Conservation (phyloP, 768 basidiomycete species). For the Galerina marginata region DNA sequence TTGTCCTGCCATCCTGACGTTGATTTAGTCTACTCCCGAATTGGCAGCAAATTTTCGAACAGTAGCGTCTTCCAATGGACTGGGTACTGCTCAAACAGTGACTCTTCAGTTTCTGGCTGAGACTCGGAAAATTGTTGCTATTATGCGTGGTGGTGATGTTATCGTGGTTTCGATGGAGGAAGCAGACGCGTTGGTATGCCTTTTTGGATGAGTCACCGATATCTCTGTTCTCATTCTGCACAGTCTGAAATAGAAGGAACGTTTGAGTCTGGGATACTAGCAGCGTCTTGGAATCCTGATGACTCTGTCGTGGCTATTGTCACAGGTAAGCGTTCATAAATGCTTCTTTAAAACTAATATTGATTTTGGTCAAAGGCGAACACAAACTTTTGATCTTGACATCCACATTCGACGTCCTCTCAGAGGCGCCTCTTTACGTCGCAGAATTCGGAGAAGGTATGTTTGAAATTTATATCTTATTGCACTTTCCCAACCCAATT, state of each 20-base stretch:
- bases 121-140: constrained; percentile 62
- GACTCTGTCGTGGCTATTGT: constrained; percentile 83
- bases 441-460: constrained; percentile 87
- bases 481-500: constrained; percentile 6
- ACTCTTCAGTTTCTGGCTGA: constrained; percentile 77
- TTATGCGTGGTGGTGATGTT: constrained; percentile 85
- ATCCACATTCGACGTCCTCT: constrained; percentile 84
- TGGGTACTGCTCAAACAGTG: constrained; percentile 51
- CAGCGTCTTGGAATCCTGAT: constrained; percentile 92
- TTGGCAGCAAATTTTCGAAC: constrained; percentile 44
- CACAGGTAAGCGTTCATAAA: constrained; percentile 56
- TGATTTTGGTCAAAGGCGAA: constrained; percentile 34
- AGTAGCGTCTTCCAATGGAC: constrained; percentile 30
- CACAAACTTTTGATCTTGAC: constrained; percentile 89
- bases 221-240: constrained; percentile 19
- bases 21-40: constrained; percentile 26
- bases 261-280: constrained; percentile 82
- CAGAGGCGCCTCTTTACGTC: constrained; percentile 74
- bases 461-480: background rate
- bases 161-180: constrained; percentile 65
- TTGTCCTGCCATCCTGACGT: background rate
- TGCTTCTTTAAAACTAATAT: no score
- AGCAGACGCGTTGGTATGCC: constrained; percentile 47
- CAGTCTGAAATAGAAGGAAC: constrained; percentile 86
- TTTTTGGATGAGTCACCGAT: background rate